Conservation (phyloP, 2,329 filamentous ascomycete species). For the Penicillium sp. region DNA sequence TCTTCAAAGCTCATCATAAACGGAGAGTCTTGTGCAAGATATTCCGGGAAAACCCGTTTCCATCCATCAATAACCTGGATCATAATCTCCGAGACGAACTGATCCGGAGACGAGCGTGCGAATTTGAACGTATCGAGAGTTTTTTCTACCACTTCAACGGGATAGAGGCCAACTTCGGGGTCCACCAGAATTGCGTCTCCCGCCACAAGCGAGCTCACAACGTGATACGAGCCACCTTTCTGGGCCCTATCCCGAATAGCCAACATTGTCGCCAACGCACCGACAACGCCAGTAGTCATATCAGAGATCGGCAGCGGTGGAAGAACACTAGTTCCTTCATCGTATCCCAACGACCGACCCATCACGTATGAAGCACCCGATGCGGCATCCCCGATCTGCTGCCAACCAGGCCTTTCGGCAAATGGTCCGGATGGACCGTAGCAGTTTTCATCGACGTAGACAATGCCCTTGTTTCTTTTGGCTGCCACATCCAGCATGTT, state of each 20-base stretch:
- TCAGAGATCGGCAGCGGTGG: constrained; percentile 26
- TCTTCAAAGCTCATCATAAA: constrained; percentile 18
- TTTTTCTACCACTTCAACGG: constrained; percentile 4
- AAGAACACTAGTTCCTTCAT: constrained; percentile 18
- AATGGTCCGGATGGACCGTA: constrained; percentile 52
- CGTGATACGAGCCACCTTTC: constrained; percentile 23
- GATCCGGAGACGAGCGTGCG: constrained; percentile 15
- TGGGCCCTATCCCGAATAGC: constrained; percentile 18
- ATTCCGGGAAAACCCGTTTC: constrained; percentile 16
- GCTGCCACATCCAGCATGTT: constrained; percentile 44
- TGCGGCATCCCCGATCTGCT: constrained; percentile 52
- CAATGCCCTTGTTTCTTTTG: constrained; percentile 45
- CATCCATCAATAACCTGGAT: constrained; percentile 16
- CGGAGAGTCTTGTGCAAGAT: constrained; percentile 16
- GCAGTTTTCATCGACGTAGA: constrained; percentile 54
- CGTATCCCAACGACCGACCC: constrained; percentile 34
- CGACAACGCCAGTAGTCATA: constrained; percentile 25
- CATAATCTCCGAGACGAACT: constrained; percentile 18
- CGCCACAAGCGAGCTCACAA: constrained; percentile 30
- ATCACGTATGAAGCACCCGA: constrained; percentile 41
- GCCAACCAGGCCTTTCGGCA: constrained; percentile 51
- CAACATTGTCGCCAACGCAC: constrained; percentile 16
- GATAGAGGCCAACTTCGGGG: constrained; percentile 36
- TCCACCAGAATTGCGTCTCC: constrained; percentile 33
- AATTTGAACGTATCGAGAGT: constrained; percentile 14